phyloP scores from a whole-genome alignment of 352 stramenopile species.

The Globisporangium cylindrosporum region DNA sequence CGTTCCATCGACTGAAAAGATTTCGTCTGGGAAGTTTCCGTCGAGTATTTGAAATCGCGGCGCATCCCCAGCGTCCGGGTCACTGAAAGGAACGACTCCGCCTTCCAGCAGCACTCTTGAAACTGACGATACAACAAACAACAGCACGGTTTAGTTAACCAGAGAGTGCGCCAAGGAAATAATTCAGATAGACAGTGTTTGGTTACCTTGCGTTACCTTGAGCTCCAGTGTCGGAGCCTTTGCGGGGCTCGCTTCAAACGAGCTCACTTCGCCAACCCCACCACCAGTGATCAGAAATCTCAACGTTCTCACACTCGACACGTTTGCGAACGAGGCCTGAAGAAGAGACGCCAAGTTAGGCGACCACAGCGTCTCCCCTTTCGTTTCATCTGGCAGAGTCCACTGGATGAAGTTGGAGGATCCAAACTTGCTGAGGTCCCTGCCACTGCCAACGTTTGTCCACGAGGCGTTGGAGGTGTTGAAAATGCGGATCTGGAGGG shows the following conservation, averaged over 20 bases:
- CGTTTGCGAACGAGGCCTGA: background rate
- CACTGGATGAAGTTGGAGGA: slow-evolving; percentile 28
- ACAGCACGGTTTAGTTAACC: background rate
- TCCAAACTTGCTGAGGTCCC: slow-evolving; percentile 16
- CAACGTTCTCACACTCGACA: background rate
- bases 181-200: background rate
- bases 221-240: slow-evolving; percentile 35
- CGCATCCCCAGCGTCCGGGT: slow-evolving; percentile 2
- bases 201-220: slow-evolving; percentile 34
- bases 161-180: background rate
- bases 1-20: slow-evolving; percentile 1
- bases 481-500: slow-evolving; percentile 33
- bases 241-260: slow-evolving; percentile 30
- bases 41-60: slow-evolving; percentile 5
- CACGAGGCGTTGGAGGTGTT: slow-evolving; percentile 15
- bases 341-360: slow-evolving; percentile 30
- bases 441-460: background rate
- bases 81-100: slow-evolving; percentile 7
- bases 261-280: slow-evolving; percentile 44
- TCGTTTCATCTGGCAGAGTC: slow-evolving; percentile 22
- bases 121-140: slow-evolving; percentile 2
- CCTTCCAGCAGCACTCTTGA: background rate
- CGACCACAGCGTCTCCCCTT: slow-evolving; percentile 26
- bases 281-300: slow-evolving; percentile 40
- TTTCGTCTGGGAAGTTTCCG: slow-evolving; percentile 2